Conservation (phyloP, 2,329 filamentous ascomycete genomes). For the Pseudogymnoascus sp. region DNA sequence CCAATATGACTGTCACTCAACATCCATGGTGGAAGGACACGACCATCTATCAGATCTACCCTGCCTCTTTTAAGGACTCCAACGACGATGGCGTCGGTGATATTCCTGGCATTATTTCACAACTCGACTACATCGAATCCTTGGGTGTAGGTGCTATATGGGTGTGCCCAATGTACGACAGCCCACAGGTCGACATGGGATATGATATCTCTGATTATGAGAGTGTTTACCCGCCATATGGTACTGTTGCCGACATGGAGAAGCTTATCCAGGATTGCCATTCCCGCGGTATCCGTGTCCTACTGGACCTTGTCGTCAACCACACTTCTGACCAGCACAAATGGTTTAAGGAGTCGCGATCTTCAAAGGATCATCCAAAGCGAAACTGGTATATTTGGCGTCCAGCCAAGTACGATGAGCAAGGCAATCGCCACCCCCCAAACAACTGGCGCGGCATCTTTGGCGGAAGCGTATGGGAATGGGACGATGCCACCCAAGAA, state of each 20-base stretch:
- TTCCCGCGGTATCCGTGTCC: constrained; percentile 52
- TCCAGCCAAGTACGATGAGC: constrained; percentile 23
- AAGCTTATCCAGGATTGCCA: constrained; percentile 52
- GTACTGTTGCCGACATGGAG: constrained; percentile 59
- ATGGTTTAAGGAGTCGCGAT: constrained; percentile 50
- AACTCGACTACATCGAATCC: constrained; percentile 51
- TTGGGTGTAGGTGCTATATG: constrained; percentile 59
- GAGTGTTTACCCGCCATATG: constrained; percentile 57
- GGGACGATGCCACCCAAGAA: constrained; percentile 62
- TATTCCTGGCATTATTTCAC: constrained; percentile 53
- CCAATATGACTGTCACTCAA: constrained; percentile 6
- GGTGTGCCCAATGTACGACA: constrained; percentile 58
- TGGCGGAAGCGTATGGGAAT: constrained; percentile 56
- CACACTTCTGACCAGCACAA: constrained; percentile 47
- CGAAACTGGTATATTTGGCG: constrained; percentile 61
- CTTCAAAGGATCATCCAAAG: constrained; percentile 39
- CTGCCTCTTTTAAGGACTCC: constrained; percentile 48
- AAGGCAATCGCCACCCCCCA: constrained; percentile 35
- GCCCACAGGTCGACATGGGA: constrained; percentile 61
- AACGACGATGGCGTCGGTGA: constrained; percentile 54
- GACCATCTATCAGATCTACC: constrained; percentile 50
- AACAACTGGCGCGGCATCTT: constrained; percentile 66
- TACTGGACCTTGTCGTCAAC: constrained; percentile 67
- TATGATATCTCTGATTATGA: constrained; percentile 67
- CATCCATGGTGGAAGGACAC: constrained; percentile 32